Evolutionary conservation across 371 early-diverging fungal genomes (phyloP).

Genomic region (Saksenaea vasiformis): DNA sequence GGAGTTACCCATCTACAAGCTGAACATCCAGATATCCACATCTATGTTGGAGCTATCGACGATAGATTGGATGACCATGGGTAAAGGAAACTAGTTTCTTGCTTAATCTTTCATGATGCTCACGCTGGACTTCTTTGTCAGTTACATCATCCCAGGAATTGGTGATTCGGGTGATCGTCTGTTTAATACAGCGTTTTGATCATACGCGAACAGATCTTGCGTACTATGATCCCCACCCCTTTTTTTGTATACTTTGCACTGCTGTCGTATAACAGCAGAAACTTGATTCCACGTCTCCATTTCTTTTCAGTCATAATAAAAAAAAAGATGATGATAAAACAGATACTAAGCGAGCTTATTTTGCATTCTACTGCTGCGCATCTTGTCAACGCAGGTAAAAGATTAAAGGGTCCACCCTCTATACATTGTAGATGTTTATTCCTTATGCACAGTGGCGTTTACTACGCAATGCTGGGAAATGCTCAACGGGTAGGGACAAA

Average conservation of each 20-base stretch:
- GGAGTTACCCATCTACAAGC: constrained; percentile 64
- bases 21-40: constrained; percentile 76
- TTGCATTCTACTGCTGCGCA: neutral
- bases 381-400: neutral
- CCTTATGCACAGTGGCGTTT: constrained; percentile 14
- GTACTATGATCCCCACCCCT: neutral
- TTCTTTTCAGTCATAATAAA: neutral
- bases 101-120: neutral
- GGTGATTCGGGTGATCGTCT: constrained; percentile 84
- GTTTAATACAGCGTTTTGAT: constrained; percentile 50
- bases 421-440: no score
- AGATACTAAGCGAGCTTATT: neutral
- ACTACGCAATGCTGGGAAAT: constrained; percentile 25
- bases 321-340: neutral
- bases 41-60: constrained; percentile 75
- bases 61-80: constrained; percentile 64
- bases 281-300: neutral
- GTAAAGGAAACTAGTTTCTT: constrained; percentile 21
- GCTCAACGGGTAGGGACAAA: constrained; percentile 17
- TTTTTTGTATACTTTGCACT: neutral
- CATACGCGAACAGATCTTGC: neutral
- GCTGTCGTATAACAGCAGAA: no score
- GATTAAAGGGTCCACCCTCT: neutral
- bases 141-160: constrained; percentile 71
- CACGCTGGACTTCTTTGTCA: constrained; percentile 11